Evolutionary conservation across 2,329 filamentous ascomycete species (phyloP), one percentile per base, ranked within the genome.

Genomic region (Septoria linicola): DNA sequence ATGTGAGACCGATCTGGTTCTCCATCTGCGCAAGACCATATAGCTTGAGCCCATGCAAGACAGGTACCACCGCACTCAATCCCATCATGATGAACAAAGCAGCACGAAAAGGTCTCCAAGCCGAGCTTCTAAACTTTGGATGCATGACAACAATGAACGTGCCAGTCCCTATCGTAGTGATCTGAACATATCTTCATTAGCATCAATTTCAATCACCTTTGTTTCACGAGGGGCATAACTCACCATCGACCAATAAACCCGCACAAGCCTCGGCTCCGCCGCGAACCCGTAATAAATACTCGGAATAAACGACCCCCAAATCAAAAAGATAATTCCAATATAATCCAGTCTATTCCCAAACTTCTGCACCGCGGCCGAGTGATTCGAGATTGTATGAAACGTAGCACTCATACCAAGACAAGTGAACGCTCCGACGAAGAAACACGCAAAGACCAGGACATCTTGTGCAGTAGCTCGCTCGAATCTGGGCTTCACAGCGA

Each of bases 271-370:
- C 2, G 83, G 81, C 57, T 84, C 74, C 64, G 85, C 89, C 63
- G 81, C 88, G 68, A 95, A 89, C 3, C 86, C 90, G 69, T 95
- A 96, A 70, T 89, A 93, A 53, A 99, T 71, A 42, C 88, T 87
- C 2, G 93, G 91, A 39, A 97, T 82, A 66, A 92, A 96, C 67
- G 87, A 92, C 5, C 93, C 93, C 60, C 92, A 88, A 53, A 97
- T 97, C 60, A 99, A 74, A 41, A 85, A 82, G 23, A 97, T 88
- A 61, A 99, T 99, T 5, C 93, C 93, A 4, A 92, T 82, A 68
- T 99, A 97, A 68, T 99, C 93, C 50, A 97, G 74, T 69, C 95
- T 89, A 68, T 97, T 97, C 8, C 91, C 91, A 76, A 89, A 88
- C 55, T 81, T 84, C 2, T 87, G 84, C 11, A 96, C 88, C 1